Evolutionary conservation across 805 yeast species (phyloP).

Genomic region (Yarrowia osloensis): DNA sequence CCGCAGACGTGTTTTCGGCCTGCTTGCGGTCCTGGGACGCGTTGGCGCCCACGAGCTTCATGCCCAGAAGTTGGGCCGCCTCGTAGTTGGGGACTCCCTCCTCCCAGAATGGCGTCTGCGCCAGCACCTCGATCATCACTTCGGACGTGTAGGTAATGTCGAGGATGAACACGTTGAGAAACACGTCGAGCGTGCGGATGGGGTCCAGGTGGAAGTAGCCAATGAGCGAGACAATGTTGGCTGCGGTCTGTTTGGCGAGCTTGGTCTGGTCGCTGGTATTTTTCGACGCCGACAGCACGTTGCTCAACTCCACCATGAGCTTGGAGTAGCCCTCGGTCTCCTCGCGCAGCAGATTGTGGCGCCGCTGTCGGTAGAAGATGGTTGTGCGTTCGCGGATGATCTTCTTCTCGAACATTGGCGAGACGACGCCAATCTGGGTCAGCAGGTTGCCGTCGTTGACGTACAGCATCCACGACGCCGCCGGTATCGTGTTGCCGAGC

Average conservation of each 20-base stretch:
- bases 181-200: conserved; percentile 62
- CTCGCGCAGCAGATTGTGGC: conserved; percentile 70
- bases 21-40: conserved; percentile 34
- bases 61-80: conserved; percentile 58
- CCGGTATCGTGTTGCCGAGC: conserved; percentile 35
- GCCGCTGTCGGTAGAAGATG: conserved; percentile 52
- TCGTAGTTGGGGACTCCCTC: conserved; percentile 55
- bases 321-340: conserved; percentile 78
- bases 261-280: conserved; percentile 40
- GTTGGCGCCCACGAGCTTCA: conserved; percentile 44
- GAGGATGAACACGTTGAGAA: conserved; percentile 56
- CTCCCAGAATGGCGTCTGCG: conserved; percentile 65
- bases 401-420: conserved; percentile 44
- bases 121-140: conserved; percentile 54
- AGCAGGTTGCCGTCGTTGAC: conserved; percentile 37
- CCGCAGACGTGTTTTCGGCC: conserved; percentile 48
- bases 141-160: conserved; percentile 48
- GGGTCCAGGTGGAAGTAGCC: conserved; percentile 81
- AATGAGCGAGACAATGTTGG: conserved; percentile 55
- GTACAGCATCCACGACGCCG: conserved; percentile 34
- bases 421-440: conserved; percentile 38
- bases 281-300: conserved; percentile 47
- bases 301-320: conserved; percentile 52
- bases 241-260: not conserved
- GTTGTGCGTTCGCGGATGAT: conserved; percentile 47